A percentile compares a stretch with the other conserved stretches of the same genome.
These are phyloP conservation scores for Elaphomyces granulatus DNA, from an alignment of 495 filamentous ascomycete genomes.

Conservation along the genomic window DNA sequence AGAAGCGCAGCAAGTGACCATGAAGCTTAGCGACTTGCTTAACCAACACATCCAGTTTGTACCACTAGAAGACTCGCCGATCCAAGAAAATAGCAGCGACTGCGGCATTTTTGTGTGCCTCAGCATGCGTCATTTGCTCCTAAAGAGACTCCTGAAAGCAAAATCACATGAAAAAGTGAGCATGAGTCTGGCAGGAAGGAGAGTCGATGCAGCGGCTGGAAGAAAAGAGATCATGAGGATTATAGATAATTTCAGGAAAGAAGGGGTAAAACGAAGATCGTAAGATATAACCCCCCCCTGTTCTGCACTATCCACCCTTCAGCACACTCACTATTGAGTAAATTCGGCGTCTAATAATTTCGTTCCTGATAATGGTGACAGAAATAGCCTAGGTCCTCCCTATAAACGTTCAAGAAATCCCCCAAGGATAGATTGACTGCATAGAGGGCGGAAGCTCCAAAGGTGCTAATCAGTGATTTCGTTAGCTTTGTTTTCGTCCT, in stretches of 20 bases:
- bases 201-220: conserved; percentile 58
- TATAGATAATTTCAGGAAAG: conserved; percentile 66
- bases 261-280: conserved; percentile 69
- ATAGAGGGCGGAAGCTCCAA: too few relatives aligned
- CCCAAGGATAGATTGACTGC: conserved; percentile 32
- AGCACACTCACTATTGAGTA: not conserved
- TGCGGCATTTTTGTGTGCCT: conserved; percentile 96
- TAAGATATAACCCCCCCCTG: conserved; percentile 30
- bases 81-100: conserved; percentile 85
- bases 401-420: conserved; percentile 30
- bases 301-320: conserved; percentile 1
- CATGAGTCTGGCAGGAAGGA: conserved; percentile 75
- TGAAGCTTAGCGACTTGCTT: conserved; percentile 50
- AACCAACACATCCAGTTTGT: conserved; percentile 50
- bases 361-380: conserved; percentile 2
- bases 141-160: conserved; percentile 65
- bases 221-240: conserved; percentile 81
- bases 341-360: not conserved
- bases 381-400: conserved; percentile 23
- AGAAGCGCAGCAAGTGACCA: conserved; percentile 51
- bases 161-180: conserved; percentile 69
- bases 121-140: conserved; percentile 74
- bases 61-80: conserved; percentile 68
- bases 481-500: too few relatives aligned
- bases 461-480: too few relatives aligned